phyloP scores from a whole-genome alignment of 2,329 filamentous ascomycete genomes.

The Aureobasidium sp. region DNA sequence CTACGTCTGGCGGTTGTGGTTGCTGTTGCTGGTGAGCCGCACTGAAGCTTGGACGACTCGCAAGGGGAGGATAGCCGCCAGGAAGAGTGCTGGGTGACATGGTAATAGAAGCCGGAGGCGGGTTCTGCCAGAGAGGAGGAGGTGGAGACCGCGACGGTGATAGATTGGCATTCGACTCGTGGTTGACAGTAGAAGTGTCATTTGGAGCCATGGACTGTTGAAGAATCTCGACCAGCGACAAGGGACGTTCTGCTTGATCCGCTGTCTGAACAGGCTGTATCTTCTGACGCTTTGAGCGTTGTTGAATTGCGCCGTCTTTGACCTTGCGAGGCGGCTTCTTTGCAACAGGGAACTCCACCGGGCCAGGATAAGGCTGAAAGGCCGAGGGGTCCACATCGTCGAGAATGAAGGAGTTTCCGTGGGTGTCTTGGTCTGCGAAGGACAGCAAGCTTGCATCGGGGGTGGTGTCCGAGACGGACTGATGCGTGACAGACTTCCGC shows the following conservation, averaged over 20 bases:
- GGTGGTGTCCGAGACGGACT: background rate
- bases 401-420: background rate
- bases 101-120: background rate
- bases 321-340: background rate
- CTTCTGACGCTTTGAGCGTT: slow-evolving; percentile 12
- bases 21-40: background rate
- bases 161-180: background rate
- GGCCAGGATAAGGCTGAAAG: slow-evolving; percentile 12
- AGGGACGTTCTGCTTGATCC: slow-evolving; percentile 17
- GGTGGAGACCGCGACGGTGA: background rate
- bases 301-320: slow-evolving; percentile 4
- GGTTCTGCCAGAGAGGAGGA: background rate
- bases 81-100: background rate
- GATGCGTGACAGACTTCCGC: background rate
- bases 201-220: slow-evolving; percentile 17
- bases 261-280: background rate
- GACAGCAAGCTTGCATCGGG: background rate
- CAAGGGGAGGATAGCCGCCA: background rate
- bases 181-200: background rate
- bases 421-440: background rate
- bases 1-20: slow-evolving; percentile 6
- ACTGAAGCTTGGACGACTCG: background rate
- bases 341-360: background rate
- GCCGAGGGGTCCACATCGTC: background rate
- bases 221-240: slow-evolving; percentile 27